Percentiles rank a stretch among this genome's conserved stretches.
phyloP scores from a whole-genome alignment of 2,329 filamentous ascomycete genomes.

The Dactylellina cionopaga region DNA sequence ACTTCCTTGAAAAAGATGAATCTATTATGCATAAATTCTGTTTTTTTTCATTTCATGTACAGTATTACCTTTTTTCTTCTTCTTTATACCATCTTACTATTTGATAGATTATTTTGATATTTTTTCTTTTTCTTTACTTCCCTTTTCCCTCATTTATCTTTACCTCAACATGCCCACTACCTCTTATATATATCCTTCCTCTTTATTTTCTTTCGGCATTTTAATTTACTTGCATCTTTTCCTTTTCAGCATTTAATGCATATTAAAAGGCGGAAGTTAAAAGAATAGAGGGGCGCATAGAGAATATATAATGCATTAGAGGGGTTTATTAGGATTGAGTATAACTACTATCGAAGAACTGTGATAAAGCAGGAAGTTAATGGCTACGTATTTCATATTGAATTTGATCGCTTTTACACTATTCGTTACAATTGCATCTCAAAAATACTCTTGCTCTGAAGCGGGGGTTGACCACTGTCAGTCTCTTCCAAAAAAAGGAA shows the following conservation, averaged over 20 bases:
- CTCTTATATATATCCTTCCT: neutral
- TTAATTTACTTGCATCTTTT: neutral
- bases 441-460: too few relatives aligned
- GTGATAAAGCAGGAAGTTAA: neutral
- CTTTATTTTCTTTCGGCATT: conserved; percentile 1
- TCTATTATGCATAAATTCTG: neutral
- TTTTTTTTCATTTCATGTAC: conserved; percentile 29
- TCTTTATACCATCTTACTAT: too few relatives aligned
- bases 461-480: too few relatives aligned
- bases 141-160: neutral
- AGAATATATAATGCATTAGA: too few relatives aligned
- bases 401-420: too few relatives aligned
- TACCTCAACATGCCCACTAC: neutral
- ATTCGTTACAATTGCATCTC: too few relatives aligned
- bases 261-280: conserved; percentile 4
- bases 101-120: too few relatives aligned
- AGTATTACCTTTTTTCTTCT: conserved; percentile 32
- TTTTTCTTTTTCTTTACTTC: neutral
- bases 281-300: neutral
- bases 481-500: too few relatives aligned
- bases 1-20: neutral
- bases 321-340: too few relatives aligned
- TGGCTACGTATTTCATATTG: neutral
- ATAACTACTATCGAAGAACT: too few relatives aligned
- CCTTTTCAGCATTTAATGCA: conserved; percentile 2